Evolutionary conservation across 2,329 filamentous ascomycete genomes (phyloP).

Genomic region (Aspergillus ibericus): DNA sequence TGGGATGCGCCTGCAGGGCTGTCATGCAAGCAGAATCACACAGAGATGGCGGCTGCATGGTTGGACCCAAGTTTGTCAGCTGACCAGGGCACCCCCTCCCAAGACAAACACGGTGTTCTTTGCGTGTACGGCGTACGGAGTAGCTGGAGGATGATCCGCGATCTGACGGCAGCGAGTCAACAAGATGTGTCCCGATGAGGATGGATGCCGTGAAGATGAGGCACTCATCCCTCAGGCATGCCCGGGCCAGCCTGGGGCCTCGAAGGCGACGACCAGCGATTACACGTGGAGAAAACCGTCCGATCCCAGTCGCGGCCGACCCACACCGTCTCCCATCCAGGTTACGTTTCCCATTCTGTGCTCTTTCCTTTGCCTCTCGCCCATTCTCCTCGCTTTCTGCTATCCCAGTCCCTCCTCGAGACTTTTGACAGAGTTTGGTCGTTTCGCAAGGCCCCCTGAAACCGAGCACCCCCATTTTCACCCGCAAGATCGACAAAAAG

Average conservation of each 20-base stretch:
- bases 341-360: constrained; percentile 13
- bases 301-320: constrained; percentile 11
- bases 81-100: neutral
- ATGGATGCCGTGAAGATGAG: neutral
- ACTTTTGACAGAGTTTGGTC: neutral
- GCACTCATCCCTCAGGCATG: neutral
- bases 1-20: neutral
- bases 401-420: neutral
- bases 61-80: neutral
- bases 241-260: neutral
- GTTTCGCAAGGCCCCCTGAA: neutral
- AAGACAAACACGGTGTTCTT: neutral
- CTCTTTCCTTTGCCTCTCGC: constrained; percentile 1
- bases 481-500: constrained; percentile 9
- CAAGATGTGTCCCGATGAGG: neutral
- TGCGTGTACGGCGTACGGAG: neutral
- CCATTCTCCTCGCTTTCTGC: neutral
- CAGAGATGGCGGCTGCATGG: neutral
- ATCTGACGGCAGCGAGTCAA: too few species aligned
- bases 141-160: too few species aligned
- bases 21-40: neutral
- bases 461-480: neutral
- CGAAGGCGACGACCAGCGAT: constrained; percentile 11
- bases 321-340: constrained; percentile 10
- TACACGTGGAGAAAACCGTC: constrained; percentile 18